A percentile compares a stretch with the other conserved stretches of the same genome.
Conservation (phyloP, 306 rosid species). For the Acmispon strigosus region DNA sequence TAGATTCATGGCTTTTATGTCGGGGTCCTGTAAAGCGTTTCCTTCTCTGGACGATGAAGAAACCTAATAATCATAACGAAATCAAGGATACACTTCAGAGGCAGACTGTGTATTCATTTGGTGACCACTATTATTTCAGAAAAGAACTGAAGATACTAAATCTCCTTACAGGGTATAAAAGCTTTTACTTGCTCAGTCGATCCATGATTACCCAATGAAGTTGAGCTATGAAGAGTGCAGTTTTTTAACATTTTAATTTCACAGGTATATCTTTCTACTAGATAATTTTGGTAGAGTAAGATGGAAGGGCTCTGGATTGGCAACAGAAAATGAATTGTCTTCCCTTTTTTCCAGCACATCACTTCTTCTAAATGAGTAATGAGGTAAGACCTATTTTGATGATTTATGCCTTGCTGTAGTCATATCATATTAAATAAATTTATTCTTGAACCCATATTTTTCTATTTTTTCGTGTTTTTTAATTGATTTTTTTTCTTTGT, state of each 20-base stretch:
- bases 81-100: slow-evolving; percentile 32
- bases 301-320: slow-evolving; percentile 85
- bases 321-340: slow-evolving; percentile 58
- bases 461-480: not conserved
- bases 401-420: not conserved
- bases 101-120: slow-evolving; percentile 68
- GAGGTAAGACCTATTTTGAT: slow-evolving; percentile 25
- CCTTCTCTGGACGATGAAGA: slow-evolving; percentile 69
- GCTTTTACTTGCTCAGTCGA: slow-evolving; percentile 6
- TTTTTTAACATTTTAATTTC: slow-evolving; percentile 5
- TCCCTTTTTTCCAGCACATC: slow-evolving; percentile 67
- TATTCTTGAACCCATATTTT: not conserved
- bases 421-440: not conserved
- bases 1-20: slow-evolving; percentile 69
- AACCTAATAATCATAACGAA: slow-evolving; percentile 38
- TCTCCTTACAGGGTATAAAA: slow-evolving; percentile 77
- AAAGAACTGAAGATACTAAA: slow-evolving; percentile 69
- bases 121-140: slow-evolving; percentile 92
- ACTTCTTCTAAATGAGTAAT: slow-evolving; percentile 47
- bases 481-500: not conserved
- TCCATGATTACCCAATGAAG: not conserved
- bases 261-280: slow-evolving; percentile 69
- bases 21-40: slow-evolving; percentile 49
- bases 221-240: not conserved
- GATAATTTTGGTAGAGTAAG: slow-evolving; percentile 90